Percentiles rank a stretch among this genome's conserved stretches.
These are phyloP conservation scores for Tulasnella sp. DNA, from an alignment of 768 basidiomycete genomes.

Conservation along the genomic window DNA sequence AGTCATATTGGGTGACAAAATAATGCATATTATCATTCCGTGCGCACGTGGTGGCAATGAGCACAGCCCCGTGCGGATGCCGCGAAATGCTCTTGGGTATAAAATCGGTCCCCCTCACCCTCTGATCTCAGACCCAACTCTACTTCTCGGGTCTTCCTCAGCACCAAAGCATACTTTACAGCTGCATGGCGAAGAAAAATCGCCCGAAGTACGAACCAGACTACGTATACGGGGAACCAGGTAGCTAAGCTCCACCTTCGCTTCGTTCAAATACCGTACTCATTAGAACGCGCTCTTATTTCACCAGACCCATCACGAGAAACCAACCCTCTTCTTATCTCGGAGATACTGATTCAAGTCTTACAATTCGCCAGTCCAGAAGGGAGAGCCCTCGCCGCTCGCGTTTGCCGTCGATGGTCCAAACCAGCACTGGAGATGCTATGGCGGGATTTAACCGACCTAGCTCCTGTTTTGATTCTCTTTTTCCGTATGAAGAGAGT, in stretches of 20 bases:
- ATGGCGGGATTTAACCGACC: background rate
- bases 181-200: no score
- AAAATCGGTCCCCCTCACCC: no score
- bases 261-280: background rate
- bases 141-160: no score
- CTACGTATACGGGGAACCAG: background rate
- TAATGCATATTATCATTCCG: no score
- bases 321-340: background rate
- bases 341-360: background rate
- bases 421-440: background rate
- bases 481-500: background rate
- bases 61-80: no score
- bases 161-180: no score
- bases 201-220: no score
- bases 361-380: background rate
- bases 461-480: background rate
- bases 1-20: no score
- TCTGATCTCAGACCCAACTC: no score
- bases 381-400: background rate
- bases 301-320: background rate
- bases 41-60: no score
- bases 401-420: background rate
- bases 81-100: no score
- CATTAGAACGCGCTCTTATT: background rate
- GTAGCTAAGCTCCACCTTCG: background rate